phyloP scores from a whole-genome alignment of 1,284 basidiomycete genomes.

The Irpex sp. region DNA sequence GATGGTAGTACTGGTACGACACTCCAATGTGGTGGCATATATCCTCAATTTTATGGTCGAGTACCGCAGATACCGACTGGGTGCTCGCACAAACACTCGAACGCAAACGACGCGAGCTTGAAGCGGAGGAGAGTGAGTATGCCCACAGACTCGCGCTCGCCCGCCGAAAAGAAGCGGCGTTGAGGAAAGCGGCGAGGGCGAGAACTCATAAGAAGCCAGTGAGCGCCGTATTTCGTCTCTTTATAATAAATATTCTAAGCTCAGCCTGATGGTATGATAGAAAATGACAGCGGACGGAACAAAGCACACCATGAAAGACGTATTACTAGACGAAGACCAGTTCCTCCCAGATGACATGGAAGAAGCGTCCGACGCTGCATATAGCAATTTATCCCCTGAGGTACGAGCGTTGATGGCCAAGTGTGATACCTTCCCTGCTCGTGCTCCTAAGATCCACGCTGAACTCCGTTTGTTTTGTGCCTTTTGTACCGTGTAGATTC shows the following conservation, averaged over 20 bases:
- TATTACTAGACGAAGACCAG: constrained; percentile 36
- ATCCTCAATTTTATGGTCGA: constrained; percentile 30
- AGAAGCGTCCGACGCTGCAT: constrained; percentile 23
- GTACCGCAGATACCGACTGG: constrained; percentile 52
- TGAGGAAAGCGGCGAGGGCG: constrained; percentile 21
- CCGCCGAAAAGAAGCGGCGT: constrained; percentile 46
- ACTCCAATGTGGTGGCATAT: too few species aligned
- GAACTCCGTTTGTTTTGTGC: background rate
- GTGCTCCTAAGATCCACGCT: background rate
- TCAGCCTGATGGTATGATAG: constrained; percentile 2
- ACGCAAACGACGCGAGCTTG: constrained; percentile 56
- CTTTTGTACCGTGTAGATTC: background rate
- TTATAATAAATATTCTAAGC: too few species aligned
- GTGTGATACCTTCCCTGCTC: constrained; percentile 33
- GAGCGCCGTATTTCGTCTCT: too few species aligned
- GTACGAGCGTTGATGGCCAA: constrained; percentile 79
- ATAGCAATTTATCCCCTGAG: constrained; percentile 69
- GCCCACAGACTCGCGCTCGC: constrained; percentile 56
- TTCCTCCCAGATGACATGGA: constrained; percentile 59
- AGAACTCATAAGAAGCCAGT: constrained; percentile 58
- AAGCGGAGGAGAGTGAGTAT: constrained; percentile 59
- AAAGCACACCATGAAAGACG: constrained; percentile 15
- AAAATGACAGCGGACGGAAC: constrained; percentile 4
- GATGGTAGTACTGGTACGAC: constrained; percentile 30
- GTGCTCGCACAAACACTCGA: constrained; percentile 73